Percentiles rank a stretch among this genome's conserved stretches.
phyloP scores from a whole-genome alignment of 441 rosid species.

The Mallotus repandus region DNA sequence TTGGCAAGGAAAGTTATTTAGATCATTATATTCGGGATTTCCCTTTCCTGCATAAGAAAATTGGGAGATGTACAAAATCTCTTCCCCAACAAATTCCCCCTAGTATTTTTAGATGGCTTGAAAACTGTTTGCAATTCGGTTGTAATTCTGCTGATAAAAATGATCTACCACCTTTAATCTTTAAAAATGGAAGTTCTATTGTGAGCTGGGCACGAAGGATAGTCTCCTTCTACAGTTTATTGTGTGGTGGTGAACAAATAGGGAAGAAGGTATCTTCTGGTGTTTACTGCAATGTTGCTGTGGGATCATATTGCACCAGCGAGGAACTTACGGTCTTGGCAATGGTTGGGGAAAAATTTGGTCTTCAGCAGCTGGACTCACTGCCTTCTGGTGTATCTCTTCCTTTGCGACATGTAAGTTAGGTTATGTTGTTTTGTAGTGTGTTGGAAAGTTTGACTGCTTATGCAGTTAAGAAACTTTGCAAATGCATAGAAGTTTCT shows the following conservation, averaged over 20 bases:
- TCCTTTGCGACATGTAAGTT: constrained; percentile 96
- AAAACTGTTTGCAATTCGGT: constrained; percentile 73
- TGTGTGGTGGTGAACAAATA: constrained; percentile 72
- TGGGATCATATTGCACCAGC: constrained; percentile 65
- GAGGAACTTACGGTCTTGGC: constrained; percentile 92
- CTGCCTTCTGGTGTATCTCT: constrained; percentile 94
- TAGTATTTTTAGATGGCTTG: constrained; percentile 90
- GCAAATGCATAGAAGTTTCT: neutral
- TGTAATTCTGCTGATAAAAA: constrained; percentile 46
- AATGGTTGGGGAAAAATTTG: constrained; percentile 98
- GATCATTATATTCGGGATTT: constrained; percentile 97
- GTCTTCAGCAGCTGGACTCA: constrained; percentile 81
- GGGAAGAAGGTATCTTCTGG: constrained; percentile 76
- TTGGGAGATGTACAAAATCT: constrained; percentile 37
- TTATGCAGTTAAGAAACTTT: neutral
- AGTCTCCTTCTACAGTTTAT: constrained; percentile 78
- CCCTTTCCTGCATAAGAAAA: constrained; percentile 57
- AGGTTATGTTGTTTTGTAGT: neutral
- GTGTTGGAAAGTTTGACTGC: constrained; percentile 14
- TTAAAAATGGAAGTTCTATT: constrained; percentile 68
- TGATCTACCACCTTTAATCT: constrained; percentile 76
- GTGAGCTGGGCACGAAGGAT: constrained; percentile 83
- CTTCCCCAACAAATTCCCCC: constrained; percentile 63
- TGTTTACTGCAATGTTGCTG: constrained; percentile 69
- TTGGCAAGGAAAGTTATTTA: constrained; percentile 74